A percentile compares a stretch with the other conserved stretches of the same genome.
Conservation (phyloP, 768 basidiomycete genomes). For the Russula vinacea region DNA sequence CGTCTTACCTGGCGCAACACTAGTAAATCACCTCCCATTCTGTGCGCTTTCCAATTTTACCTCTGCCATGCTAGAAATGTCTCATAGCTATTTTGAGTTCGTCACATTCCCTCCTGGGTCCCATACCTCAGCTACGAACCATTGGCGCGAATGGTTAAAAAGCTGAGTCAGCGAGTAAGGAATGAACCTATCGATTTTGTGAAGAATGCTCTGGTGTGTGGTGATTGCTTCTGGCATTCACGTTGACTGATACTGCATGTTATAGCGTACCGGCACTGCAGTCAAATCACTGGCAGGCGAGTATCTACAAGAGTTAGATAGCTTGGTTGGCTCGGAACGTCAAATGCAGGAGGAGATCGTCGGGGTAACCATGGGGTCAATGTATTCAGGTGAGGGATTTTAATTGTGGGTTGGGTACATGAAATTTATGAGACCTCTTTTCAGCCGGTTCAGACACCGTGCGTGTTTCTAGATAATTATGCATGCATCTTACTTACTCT, state of each 20-base stretch:
- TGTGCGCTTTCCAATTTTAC: background rate
- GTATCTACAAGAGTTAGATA: slow-evolving; percentile 10
- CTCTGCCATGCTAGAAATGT: background rate
- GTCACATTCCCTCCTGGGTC: slow-evolving; percentile 22
- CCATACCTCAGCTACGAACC: slow-evolving; percentile 13
- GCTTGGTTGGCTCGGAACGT: slow-evolving; percentile 5
- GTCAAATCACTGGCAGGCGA: slow-evolving; percentile 12
- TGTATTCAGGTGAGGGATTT: slow-evolving; percentile 5
- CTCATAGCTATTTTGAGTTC: slow-evolving; percentile 10
- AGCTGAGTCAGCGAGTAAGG: slow-evolving; percentile 4
- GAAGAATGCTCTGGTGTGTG: slow-evolving; percentile 11
- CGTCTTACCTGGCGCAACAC: slow-evolving; percentile 6
- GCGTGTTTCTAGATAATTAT: background rate
- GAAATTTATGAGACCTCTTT: background rate
- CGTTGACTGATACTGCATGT: background rate
- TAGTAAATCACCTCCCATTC: slow-evolving; percentile 20
- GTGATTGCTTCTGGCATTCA: background rate
- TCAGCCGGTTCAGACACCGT: slow-evolving; percentile 23
- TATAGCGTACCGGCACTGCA: slow-evolving; percentile 14
- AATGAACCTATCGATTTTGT: slow-evolving; percentile 15
- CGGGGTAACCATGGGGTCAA: slow-evolving; percentile 6
- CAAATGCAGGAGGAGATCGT: slow-evolving; percentile 5
- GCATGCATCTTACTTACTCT: background rate
- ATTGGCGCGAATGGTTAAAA: slow-evolving; percentile 4
- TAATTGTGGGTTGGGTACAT: background rate